phyloP scores from a whole-genome alignment of 257 asterid species.

The Vinca minor region DNA sequence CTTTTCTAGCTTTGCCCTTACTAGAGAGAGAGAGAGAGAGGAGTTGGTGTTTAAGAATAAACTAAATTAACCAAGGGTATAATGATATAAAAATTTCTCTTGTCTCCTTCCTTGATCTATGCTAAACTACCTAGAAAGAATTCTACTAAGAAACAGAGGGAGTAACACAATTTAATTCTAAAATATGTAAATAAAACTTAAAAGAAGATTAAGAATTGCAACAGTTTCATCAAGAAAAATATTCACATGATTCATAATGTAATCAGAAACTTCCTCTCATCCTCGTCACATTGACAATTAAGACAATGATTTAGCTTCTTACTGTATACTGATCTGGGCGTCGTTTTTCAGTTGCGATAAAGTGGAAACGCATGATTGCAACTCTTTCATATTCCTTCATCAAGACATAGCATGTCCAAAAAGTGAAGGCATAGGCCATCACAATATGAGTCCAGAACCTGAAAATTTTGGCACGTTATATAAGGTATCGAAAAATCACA shows the following conservation, averaged over 20 bases:
- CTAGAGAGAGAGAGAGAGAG: no score
- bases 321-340: conserved; percentile 97
- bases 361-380: conserved; percentile 75
- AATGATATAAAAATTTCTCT: no score
- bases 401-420: conserved; percentile 87
- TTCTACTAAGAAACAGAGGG: no score
- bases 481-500: neutral
- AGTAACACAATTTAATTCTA: neutral
- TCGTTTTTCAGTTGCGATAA: conserved; percentile 76
- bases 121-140: no score
- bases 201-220: neutral
- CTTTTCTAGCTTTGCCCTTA: no score
- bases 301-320: conserved; percentile 18
- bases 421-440: conserved; percentile 86
- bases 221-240: neutral
- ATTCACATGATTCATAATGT: neutral
- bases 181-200: no score
- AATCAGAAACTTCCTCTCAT: neutral
- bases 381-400: conserved; percentile 52
- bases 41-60: no score
- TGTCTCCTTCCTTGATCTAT: no score
- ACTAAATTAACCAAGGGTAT: no score
- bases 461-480: conserved; percentile 16
- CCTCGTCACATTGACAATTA: neutral
- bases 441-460: conserved; percentile 94